phyloP scores from a whole-genome alignment of 768 basidiomycete species.

The Tephrocybe sp. region DNA sequence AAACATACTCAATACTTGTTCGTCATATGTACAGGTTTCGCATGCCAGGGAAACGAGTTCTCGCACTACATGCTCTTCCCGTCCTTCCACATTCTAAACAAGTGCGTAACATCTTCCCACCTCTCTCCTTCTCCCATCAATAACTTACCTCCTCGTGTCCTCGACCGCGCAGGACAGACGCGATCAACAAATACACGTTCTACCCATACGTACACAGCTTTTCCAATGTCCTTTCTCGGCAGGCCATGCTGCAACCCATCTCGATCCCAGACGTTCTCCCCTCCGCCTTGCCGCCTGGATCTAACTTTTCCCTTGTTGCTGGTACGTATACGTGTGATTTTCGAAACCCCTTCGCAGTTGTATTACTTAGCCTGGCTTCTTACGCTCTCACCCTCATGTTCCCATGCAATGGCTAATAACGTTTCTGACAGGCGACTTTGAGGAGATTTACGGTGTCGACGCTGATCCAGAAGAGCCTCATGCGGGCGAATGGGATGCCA shows the following conservation, averaged over 20 bases:
- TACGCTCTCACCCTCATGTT: neutral
- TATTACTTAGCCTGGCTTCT: neutral
- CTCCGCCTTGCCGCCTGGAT: slow-evolving; percentile 59
- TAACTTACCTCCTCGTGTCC: slow-evolving; percentile 3
- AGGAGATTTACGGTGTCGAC: slow-evolving; percentile 81
- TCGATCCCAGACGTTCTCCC: slow-evolving; percentile 85
- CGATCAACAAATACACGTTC: slow-evolving; percentile 68
- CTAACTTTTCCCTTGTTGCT: slow-evolving; percentile 83
- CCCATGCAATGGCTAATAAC: neutral
- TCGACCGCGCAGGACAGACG: slow-evolving; percentile 50
- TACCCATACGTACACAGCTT: slow-evolving; percentile 93
- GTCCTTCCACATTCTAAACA: slow-evolving; percentile 86
- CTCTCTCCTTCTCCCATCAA: too few species aligned
- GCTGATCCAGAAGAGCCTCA: slow-evolving; percentile 62
- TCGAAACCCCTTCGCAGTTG: neutral
- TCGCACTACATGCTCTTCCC: slow-evolving; percentile 93
- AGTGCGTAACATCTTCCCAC: slow-evolving; percentile 45
- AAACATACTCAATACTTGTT: neutral
- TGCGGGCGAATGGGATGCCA: slow-evolving; percentile 80
- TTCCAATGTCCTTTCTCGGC: slow-evolving; percentile 68
- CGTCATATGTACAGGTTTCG: slow-evolving; percentile 57
- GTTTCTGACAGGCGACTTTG: slow-evolving; percentile 76
- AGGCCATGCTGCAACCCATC: slow-evolving; percentile 65
- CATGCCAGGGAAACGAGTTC: slow-evolving; percentile 94
- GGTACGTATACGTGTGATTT: slow-evolving; percentile 48